Conservation (phyloP, 2,329 filamentous ascomycete species). For the Colletotrichum phormii region DNA sequence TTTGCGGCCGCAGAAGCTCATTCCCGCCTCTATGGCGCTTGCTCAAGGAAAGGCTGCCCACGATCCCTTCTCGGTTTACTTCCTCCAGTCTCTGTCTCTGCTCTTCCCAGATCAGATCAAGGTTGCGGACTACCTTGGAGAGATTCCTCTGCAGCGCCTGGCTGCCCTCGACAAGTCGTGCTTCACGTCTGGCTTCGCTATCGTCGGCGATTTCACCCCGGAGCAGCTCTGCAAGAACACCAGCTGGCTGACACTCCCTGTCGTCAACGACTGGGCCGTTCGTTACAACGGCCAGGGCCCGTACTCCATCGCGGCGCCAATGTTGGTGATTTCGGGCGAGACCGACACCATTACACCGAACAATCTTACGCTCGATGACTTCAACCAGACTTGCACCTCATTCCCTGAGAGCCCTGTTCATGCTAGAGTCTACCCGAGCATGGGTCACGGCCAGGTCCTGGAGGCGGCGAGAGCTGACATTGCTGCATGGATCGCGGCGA, state of each 20-base stretch:
- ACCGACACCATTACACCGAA: conserved; percentile 36
- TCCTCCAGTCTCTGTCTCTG: conserved; percentile 34
- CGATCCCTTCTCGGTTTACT: conserved; percentile 35
- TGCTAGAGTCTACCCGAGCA: conserved; percentile 16
- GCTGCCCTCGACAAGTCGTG: conserved; percentile 27
- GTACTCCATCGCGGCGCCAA: conserved; percentile 37
- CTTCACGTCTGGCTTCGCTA: conserved; percentile 20
- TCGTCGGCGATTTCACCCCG: background rate
- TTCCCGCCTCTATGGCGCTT: conserved; percentile 23
- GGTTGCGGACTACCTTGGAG: conserved; percentile 36
- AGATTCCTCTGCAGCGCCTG: background rate
- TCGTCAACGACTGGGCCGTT: conserved; percentile 19
- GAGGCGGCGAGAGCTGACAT: conserved; percentile 22
- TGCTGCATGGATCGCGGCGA: conserved; percentile 14
- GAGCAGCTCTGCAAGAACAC: conserved; percentile 24
- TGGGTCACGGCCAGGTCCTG: conserved; percentile 20
- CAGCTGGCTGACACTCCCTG: background rate
- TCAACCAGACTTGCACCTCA: conserved; percentile 8
- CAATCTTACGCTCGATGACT: background rate
- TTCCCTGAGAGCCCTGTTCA: conserved; percentile 10
- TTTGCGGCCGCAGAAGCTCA: conserved; percentile 30
- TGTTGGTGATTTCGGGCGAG: conserved; percentile 41
- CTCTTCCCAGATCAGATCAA: conserved; percentile 33
- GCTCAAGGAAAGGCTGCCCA: conserved; percentile 26
- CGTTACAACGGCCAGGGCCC: conserved; percentile 39